Evolutionary conservation across 1,284 basidiomycete species (phyloP).

Genomic region (Trametes sp.): DNA sequence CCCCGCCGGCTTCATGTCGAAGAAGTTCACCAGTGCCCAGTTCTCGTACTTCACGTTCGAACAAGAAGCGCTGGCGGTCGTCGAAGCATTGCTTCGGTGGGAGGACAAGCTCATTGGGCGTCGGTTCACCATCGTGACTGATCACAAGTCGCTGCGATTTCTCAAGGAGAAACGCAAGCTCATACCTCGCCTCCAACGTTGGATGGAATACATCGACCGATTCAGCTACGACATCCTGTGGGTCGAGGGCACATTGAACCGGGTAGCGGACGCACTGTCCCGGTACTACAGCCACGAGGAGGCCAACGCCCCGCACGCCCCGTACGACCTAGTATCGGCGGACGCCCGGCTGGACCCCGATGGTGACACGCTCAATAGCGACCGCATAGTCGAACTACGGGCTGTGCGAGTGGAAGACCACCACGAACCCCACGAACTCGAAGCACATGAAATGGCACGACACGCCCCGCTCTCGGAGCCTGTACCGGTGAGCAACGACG

Average conservation of each 20-base stretch:
- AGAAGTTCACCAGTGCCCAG: constrained; percentile 49
- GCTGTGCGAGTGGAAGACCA: neutral
- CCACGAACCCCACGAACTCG: neutral
- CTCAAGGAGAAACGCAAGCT: constrained; percentile 36
- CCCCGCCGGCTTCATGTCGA: constrained; percentile 50
- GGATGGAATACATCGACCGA: constrained; percentile 45
- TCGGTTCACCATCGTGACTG: constrained; percentile 39
- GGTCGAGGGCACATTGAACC: constrained; percentile 43
- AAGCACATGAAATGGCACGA: neutral
- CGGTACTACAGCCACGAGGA: constrained; percentile 43
- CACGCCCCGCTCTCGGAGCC: too few species aligned
- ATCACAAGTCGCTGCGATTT: constrained; percentile 48
- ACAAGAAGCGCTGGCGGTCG: constrained; percentile 46
- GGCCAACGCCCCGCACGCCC: constrained; percentile 31
- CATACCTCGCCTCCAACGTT: constrained; percentile 28
- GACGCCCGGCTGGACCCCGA: neutral
- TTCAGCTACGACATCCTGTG: constrained; percentile 45
- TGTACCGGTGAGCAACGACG: neutral
- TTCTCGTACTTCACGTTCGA: constrained; percentile 46
- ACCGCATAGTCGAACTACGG: neutral
- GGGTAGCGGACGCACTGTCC: constrained; percentile 44
- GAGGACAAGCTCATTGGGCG: constrained; percentile 45
- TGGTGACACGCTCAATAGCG: neutral
- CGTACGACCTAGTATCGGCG: neutral
- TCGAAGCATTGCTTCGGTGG: constrained; percentile 47